These are phyloP conservation scores for Lepidium aucheri DNA, from an alignment of 345 rosid species.

Conservation along the genomic window DNA sequence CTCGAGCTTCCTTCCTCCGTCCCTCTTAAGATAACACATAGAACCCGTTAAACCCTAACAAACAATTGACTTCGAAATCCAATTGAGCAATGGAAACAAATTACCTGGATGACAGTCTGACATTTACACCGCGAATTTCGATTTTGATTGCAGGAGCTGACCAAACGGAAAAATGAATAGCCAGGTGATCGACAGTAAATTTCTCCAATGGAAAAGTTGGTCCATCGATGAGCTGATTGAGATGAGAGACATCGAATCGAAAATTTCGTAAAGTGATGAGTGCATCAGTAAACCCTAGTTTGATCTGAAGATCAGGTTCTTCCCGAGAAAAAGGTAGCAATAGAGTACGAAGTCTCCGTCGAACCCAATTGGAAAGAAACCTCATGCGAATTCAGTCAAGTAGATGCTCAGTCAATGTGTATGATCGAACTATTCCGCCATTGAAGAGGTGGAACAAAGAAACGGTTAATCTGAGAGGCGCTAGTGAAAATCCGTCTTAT, in stretches of 20 bases:
- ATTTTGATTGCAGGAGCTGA: constrained; percentile 48
- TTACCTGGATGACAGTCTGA: constrained; percentile 44
- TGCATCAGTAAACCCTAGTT: constrained; percentile 54
- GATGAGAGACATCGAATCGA: constrained; percentile 38
- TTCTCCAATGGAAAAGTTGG: constrained; percentile 40
- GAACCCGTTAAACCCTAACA: background rate
- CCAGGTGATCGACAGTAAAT: constrained; percentile 42
- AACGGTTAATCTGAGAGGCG: background rate
- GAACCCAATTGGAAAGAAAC: constrained; percentile 38
- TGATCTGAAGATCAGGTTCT: constrained; percentile 55
- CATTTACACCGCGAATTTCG: constrained; percentile 53
- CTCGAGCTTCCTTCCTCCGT: constrained; percentile 33
- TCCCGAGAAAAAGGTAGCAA: constrained; percentile 61
- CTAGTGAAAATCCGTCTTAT: background rate
- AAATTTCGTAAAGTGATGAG: constrained; percentile 38
- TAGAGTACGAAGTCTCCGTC: constrained; percentile 47
- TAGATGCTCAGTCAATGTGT: background rate
- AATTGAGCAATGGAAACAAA: background rate
- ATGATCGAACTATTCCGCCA: constrained; percentile 6
- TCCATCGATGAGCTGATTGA: constrained; percentile 41
- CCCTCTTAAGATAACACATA: constrained; percentile 25
- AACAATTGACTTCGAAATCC: background rate
- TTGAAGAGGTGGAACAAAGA: background rate
- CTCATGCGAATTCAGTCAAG: constrained; percentile 20
- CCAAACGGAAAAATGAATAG: constrained; percentile 60